These are phyloP conservation scores for Rubus parviflorus DNA, from an alignment of 306 rosid species.

Conservation along the genomic window DNA sequence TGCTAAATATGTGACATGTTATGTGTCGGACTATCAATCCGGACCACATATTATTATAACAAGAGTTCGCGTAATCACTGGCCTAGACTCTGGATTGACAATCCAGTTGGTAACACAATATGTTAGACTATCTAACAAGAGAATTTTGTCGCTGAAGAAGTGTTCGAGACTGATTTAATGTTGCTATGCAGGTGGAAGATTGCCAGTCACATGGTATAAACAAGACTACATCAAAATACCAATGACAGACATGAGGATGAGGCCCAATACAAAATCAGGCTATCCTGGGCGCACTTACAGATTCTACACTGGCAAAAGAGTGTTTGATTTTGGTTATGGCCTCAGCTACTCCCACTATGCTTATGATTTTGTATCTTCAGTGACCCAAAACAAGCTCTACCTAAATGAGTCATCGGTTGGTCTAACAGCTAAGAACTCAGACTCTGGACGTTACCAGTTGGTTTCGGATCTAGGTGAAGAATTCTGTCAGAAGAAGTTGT, in stretches of 20 bases:
- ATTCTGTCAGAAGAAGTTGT: slow-evolving; percentile 49
- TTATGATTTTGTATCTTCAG: slow-evolving; percentile 50
- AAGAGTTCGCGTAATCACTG: background rate
- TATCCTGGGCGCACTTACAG: slow-evolving; percentile 87
- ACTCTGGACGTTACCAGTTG: slow-evolving; percentile 45
- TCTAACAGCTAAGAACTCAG: slow-evolving; percentile 38
- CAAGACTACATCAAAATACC: slow-evolving; percentile 58
- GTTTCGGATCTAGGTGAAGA: slow-evolving; percentile 57
- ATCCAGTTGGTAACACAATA: background rate
- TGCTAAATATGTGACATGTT: background rate
- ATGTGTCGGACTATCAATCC: background rate
- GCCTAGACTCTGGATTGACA: background rate
- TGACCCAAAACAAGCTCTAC: slow-evolving; percentile 44
- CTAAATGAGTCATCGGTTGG: slow-evolving; percentile 53
- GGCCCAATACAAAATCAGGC: slow-evolving; percentile 56
- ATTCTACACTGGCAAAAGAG: slow-evolving; percentile 71
- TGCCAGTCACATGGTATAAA: slow-evolving; percentile 93
- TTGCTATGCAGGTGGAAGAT: slow-evolving; percentile 69
- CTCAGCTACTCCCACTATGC: slow-evolving; percentile 78
- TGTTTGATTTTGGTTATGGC: slow-evolving; percentile 81
- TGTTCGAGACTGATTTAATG: slow-evolving; percentile 12
- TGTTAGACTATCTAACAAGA: background rate
- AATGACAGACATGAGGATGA: slow-evolving; percentile 99
- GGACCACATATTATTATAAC: background rate
- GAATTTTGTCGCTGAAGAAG: background rate